A percentile compares a stretch with the other conserved stretches of the same genome.
phyloP scores from a whole-genome alignment of 306 rosid species.

The Ziziphus jujuba region DNA sequence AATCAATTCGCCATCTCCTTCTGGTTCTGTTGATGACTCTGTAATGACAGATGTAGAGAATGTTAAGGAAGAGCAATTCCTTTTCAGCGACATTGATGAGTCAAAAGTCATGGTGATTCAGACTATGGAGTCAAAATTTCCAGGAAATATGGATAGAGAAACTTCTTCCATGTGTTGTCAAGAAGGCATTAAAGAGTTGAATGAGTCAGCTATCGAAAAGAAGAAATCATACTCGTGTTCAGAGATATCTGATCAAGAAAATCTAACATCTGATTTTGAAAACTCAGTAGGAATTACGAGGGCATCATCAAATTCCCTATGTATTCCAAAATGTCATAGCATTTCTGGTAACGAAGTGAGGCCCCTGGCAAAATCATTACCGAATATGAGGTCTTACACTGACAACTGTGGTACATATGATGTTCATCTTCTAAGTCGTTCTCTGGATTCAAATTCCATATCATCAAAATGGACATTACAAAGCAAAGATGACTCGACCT shows the following conservation, averaged over 20 bases:
- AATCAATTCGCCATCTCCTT: conserved; percentile 36
- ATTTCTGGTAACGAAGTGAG: conserved; percentile 36
- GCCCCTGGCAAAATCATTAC: conserved; percentile 56
- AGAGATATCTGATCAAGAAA: conserved; percentile 26
- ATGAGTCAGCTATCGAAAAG: conserved; percentile 23
- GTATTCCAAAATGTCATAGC: conserved; percentile 38
- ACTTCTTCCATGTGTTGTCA: conserved; percentile 24
- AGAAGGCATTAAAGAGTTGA: conserved; percentile 31
- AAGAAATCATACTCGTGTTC: conserved; percentile 23
- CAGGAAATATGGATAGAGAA: conserved; percentile 34
- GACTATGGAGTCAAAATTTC: conserved; percentile 34
- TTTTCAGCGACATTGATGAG: conserved; percentile 64
- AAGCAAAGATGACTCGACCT: conserved; percentile 36
- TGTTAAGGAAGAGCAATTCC: conserved; percentile 49
- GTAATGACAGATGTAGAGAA: conserved; percentile 31
- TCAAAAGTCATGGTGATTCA: conserved; percentile 23
- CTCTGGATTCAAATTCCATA: conserved; percentile 53
- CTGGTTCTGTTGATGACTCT: conserved; percentile 28
- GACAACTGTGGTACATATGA: conserved; percentile 25
- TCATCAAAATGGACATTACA: conserved; percentile 30
- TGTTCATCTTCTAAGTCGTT: conserved; percentile 51
- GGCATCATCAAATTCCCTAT: conserved; percentile 44
- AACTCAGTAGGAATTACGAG: conserved; percentile 22
- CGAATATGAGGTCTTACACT: conserved; percentile 42
- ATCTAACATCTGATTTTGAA: conserved; percentile 26